Conservation (phyloP, 495 filamentous ascomycete species). For the Diplogelasinospora grovesii region DNA sequence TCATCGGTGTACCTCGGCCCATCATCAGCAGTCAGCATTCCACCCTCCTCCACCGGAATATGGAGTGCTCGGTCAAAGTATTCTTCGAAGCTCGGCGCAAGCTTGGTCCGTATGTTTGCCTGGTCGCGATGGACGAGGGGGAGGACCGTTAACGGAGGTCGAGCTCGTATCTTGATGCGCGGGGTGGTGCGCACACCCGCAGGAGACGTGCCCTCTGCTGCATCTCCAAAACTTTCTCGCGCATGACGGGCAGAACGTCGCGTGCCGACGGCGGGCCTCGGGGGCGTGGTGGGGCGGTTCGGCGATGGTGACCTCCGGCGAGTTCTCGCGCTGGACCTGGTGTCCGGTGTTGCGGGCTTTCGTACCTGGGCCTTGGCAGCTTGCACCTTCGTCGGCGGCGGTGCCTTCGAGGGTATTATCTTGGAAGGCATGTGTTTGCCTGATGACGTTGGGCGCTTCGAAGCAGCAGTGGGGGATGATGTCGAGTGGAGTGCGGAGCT, state of each 20-base stretch:
- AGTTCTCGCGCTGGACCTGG: constrained; percentile 22
- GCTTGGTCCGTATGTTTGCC: constrained; percentile 36
- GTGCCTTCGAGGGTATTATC: too few relatives aligned
- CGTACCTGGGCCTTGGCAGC: constrained; percentile 12
- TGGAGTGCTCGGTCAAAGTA: constrained; percentile 40
- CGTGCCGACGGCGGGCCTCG: constrained; percentile 29
- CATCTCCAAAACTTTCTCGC: constrained; percentile 22
- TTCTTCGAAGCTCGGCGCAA: constrained; percentile 46
- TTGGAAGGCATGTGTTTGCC: constrained; percentile 13
- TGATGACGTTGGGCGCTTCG: constrained; percentile 14
- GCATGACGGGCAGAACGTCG: constrained; percentile 32
- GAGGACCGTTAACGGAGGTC: constrained; percentile 30
- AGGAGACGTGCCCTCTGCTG: constrained; percentile 11
- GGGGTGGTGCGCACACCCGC: constrained; percentile 26
- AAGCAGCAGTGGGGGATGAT: constrained; percentile 4
- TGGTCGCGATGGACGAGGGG: constrained; percentile 51
- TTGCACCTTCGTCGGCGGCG: too few relatives aligned
- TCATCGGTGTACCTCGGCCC: constrained; percentile 45
- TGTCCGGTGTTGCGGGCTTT: constrained; percentile 13
- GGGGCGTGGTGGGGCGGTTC: constrained; percentile 22
- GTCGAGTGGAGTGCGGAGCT: constrained; percentile 8
- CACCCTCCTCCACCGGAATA: constrained; percentile 42
- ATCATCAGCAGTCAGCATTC: constrained; percentile 50
- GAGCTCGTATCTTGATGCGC: constrained; percentile 37
- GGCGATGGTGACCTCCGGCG: constrained; percentile 30